Percentiles rank a stretch among this genome's conserved stretches.
These are phyloP conservation scores for Aspergillus sclerotioniger DNA, from an alignment of 495 filamentous ascomycete genomes.

Conservation along the genomic window DNA sequence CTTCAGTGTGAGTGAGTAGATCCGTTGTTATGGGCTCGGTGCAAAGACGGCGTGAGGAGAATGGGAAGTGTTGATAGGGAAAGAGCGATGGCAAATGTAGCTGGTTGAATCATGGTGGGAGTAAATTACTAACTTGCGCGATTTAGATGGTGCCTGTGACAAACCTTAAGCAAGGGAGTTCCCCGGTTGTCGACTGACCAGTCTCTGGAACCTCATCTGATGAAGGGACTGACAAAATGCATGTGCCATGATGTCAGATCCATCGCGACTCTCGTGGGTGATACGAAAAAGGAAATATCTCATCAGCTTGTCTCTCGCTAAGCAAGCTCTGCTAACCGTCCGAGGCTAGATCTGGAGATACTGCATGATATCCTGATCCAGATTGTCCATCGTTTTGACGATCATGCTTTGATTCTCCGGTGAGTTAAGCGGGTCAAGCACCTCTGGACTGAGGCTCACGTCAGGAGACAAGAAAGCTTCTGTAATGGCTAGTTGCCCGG, in stretches of 20 bases:
- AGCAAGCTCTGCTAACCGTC: not conserved
- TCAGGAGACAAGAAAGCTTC: not conserved
- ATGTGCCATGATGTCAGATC: constrained; percentile 3
- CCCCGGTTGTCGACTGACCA: not conserved
- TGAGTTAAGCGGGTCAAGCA: not conserved
- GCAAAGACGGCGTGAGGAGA: not conserved
- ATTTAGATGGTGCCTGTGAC: not conserved
- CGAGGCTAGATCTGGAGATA: not conserved
- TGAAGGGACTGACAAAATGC: not conserved
- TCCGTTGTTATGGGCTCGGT: not conserved
- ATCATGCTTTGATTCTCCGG: not conserved
- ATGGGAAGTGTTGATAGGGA: not conserved
- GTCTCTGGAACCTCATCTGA: not conserved
- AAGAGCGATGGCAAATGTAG: not conserved
- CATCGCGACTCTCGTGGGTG: no score
- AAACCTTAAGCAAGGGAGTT: not conserved
- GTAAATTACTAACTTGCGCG: not conserved
- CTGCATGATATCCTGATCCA: constrained; percentile 2
- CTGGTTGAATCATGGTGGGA: not conserved
- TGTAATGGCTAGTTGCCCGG: not conserved
- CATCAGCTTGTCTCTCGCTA: not conserved
- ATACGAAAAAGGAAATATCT: not conserved
- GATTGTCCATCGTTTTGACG: not conserved
- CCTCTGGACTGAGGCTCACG: not conserved
- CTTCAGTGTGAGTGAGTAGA: not conserved